Percentiles rank a stretch among this genome's conserved stretches.
Evolutionary conservation across 768 basidiomycete species (phyloP).

Genomic region (Leucosporidium yakuticum): DNA sequence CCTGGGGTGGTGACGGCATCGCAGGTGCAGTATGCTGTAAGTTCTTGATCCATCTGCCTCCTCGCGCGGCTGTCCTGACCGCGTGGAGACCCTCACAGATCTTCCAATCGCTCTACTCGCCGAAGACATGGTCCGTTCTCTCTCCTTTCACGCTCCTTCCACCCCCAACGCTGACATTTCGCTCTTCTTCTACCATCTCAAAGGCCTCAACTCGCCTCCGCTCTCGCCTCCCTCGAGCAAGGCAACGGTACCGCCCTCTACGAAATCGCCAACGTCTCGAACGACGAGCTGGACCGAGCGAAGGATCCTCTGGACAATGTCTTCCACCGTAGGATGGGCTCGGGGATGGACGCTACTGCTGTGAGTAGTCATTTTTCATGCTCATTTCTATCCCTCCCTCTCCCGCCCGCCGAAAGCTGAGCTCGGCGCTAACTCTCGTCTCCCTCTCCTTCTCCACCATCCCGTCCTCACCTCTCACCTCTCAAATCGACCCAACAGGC

Average conservation of each 20-base stretch:
- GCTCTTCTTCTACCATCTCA: too few relatives aligned
- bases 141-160: too few relatives aligned
- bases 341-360: neutral
- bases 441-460: too few relatives aligned
- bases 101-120: slow-evolving; percentile 25
- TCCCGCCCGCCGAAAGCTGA: too few relatives aligned
- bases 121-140: slow-evolving; percentile 5
- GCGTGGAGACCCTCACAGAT: neutral
- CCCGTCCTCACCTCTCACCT: too few relatives aligned
- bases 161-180: neutral
- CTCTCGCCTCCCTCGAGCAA: slow-evolving; percentile 13
- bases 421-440: too few relatives aligned
- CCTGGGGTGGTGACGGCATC: slow-evolving; percentile 17
- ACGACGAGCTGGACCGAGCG: neutral
- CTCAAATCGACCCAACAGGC: too few relatives aligned
- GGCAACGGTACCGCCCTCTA: slow-evolving; percentile 17
- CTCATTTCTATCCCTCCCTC: too few relatives aligned
- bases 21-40: slow-evolving; percentile 23
- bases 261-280: slow-evolving; percentile 4
- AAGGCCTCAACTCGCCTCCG: slow-evolving; percentile 26
- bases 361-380: neutral
- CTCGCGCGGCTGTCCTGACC: neutral
- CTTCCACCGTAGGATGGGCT: slow-evolving; percentile 19
- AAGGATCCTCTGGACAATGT: slow-evolving; percentile 12
- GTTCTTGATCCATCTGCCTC: neutral